Conservation (phyloP, 768 basidiomycete species). For the Jaapia argillacea region DNA sequence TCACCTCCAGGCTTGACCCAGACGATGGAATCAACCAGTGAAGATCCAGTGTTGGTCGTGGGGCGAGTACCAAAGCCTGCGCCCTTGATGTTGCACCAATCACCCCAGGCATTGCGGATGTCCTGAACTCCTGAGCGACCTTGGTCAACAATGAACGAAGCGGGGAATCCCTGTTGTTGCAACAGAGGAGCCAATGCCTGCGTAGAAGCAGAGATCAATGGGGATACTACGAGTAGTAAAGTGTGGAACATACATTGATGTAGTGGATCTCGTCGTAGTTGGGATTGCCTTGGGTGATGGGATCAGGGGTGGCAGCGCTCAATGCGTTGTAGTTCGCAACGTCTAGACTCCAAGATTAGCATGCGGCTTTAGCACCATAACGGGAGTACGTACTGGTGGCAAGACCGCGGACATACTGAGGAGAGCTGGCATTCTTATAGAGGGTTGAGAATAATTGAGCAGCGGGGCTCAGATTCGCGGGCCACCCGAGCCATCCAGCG, state of each 20-base stretch:
- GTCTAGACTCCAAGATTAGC: constrained; percentile 6
- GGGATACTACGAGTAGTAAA: background rate
- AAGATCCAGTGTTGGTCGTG: constrained; percentile 42
- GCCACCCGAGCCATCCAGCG: constrained; percentile 57
- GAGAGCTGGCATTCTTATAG: constrained; percentile 40
- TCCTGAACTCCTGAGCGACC: constrained; percentile 55
- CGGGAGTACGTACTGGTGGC: no score
- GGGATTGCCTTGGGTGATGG: constrained; percentile 46
- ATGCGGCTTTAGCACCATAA: constrained; percentile 5
- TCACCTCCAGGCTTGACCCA: constrained; percentile 67
- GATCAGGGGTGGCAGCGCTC: constrained; percentile 42
- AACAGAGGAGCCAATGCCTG: constrained; percentile 42
- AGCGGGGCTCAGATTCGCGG: constrained; percentile 50
- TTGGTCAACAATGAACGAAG: constrained; percentile 60
- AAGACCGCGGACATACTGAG: constrained; percentile 49
- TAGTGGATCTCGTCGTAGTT: constrained; percentile 57
- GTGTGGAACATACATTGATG: constrained; percentile 26
- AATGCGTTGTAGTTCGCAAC: constrained; percentile 26
- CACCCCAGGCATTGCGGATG: constrained; percentile 50
- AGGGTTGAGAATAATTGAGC: constrained; percentile 43
- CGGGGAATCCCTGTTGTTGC: constrained; percentile 35
- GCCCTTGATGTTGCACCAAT: constrained; percentile 57
- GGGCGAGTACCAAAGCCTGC: constrained; percentile 55
- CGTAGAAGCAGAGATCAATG: constrained; percentile 13
- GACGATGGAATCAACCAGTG: constrained; percentile 49